Conservation (phyloP, 1,284 basidiomycete genomes). For the Ganoderma lucidum region DNA sequence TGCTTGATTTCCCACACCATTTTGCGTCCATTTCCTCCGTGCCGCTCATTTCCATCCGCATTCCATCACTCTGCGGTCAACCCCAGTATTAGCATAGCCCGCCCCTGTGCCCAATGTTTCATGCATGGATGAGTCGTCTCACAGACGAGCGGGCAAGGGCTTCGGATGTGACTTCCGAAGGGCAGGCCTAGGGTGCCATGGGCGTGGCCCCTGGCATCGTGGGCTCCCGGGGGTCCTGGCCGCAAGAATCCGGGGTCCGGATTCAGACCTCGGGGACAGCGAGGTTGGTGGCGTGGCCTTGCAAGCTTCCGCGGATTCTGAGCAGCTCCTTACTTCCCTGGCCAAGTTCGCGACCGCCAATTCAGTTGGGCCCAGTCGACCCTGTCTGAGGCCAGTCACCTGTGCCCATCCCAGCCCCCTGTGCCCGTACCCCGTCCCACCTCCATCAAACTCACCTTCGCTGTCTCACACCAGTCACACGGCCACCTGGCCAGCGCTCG, state of each 20-base stretch:
- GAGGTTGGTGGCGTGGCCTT: conserved; percentile 4
- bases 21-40: conserved; percentile 12
- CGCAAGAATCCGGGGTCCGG: conserved; percentile 26
- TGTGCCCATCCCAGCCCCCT: conserved; percentile 19
- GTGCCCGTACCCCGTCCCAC: conserved; percentile 11
- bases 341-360: conserved; percentile 6
- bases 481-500: conserved; percentile 24
- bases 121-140: conserved; percentile 17
- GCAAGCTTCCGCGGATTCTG: neutral
- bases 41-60: neutral
- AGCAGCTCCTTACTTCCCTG: neutral
- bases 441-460: conserved; percentile 7
- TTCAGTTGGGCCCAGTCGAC: conserved; percentile 12
- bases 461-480: conserved; percentile 31
- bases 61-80: neutral
- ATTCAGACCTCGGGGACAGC: conserved; percentile 18
- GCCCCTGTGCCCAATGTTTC: conserved; percentile 4
- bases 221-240: conserved; percentile 21
- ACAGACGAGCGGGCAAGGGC: conserved; percentile 7
- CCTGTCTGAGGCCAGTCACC: conserved; percentile 15
- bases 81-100: neutral
- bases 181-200: neutral
- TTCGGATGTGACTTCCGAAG: conserved; percentile 23
- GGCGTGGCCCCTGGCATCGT: conserved; percentile 3
- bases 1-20: conserved; percentile 29